phyloP scores from a whole-genome alignment of 768 basidiomycete genomes.

The Leccinum arenicola region DNA sequence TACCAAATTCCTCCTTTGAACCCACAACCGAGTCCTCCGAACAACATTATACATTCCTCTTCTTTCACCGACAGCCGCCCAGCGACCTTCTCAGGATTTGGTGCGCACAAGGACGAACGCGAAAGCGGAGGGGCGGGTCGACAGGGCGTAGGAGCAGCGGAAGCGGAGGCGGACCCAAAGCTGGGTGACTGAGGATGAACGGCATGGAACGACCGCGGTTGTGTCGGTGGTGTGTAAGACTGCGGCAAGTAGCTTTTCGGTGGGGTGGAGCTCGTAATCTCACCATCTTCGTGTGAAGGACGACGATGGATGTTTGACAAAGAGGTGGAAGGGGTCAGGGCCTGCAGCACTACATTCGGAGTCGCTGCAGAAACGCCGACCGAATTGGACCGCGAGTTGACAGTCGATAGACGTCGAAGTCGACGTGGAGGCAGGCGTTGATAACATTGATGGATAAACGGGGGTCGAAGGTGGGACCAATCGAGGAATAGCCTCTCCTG shows the following conservation, averaged over 20 bases:
- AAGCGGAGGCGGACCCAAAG: conserved; percentile 22
- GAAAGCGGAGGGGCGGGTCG: conserved; percentile 32
- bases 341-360: not conserved
- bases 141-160: conserved; percentile 23
- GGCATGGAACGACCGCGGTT: conserved; percentile 44
- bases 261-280: conserved; percentile 42
- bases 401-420: conserved; percentile 22
- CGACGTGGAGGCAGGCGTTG: conserved; percentile 16
- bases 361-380: conserved; percentile 15
- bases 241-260: conserved; percentile 36
- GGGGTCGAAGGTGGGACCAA: conserved; percentile 4
- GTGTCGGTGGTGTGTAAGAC: conserved; percentile 46
- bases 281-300: conserved; percentile 50
- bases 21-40: conserved; percentile 62
- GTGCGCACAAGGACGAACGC: conserved; percentile 23
- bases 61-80: conserved; percentile 71
- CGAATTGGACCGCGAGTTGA: conserved; percentile 27
- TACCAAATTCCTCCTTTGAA: conserved; percentile 7
- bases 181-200: conserved; percentile 26
- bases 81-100: conserved; percentile 67
- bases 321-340: not conserved
- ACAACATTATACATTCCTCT: conserved; percentile 76
- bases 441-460: conserved; percentile 4
- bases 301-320: conserved; percentile 21
- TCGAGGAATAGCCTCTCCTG: not conserved